Conservation (phyloP, 2,329 filamentous ascomycete genomes). For the Cyphellophora europaea region DNA sequence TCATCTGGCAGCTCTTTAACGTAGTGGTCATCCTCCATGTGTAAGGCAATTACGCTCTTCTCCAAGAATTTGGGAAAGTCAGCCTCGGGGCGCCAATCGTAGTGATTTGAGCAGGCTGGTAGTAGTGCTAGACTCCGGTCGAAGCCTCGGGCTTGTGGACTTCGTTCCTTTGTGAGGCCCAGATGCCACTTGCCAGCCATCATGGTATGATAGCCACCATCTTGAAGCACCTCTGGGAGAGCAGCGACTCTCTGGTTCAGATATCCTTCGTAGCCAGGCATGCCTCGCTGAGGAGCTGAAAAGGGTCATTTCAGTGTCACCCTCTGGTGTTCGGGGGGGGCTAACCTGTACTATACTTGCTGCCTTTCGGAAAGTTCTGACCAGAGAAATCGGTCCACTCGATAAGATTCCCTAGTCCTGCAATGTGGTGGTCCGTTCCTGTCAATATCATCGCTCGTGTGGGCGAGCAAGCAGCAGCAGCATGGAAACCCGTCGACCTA, state of each 20-base stretch:
- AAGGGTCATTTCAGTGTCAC: too few species aligned
- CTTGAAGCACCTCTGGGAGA: conserved; percentile 48
- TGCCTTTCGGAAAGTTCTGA: conserved; percentile 43
- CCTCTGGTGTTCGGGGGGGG: too few species aligned
- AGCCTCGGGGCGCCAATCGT: conserved; percentile 40
- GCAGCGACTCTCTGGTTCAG: conserved; percentile 51
- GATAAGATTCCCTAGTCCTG: conserved; percentile 48
- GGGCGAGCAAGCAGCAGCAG: conserved; percentile 56
- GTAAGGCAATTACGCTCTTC: conserved; percentile 33
- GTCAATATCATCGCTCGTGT: conserved; percentile 59
- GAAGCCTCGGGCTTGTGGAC: conserved; percentile 49
- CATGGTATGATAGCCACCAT: conserved; percentile 50
- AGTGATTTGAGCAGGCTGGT: conserved; percentile 52
- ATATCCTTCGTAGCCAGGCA: conserved; percentile 56
- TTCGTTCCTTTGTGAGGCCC: conserved; percentile 48
- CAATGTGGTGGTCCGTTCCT: conserved; percentile 39
- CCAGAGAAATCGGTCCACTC: conserved; percentile 44
- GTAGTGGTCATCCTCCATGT: conserved; percentile 36
- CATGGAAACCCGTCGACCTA: conserved; percentile 56
- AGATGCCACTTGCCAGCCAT: conserved; percentile 59
- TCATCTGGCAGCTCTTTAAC: conserved; percentile 38
- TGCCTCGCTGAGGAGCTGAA: conserved; percentile 46
- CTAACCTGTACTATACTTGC: conserved; percentile 42
- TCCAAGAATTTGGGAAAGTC: conserved; percentile 30
- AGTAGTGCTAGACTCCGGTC: conserved; percentile 50